Conservation (phyloP, 164 flowering plant genomes). For the Tinospora cordifolia region DNA sequence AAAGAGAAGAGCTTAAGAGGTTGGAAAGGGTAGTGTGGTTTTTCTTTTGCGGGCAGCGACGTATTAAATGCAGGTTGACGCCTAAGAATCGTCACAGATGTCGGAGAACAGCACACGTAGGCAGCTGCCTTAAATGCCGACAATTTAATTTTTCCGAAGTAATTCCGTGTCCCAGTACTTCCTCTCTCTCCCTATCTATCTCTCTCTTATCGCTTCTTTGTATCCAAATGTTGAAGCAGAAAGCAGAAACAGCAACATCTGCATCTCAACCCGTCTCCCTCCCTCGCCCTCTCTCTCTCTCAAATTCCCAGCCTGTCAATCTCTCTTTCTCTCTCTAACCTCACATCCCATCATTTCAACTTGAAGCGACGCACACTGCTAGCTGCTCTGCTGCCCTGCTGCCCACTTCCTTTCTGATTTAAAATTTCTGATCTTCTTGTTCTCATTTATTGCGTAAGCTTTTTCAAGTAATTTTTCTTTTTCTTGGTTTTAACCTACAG, state of each 20-base stretch:
- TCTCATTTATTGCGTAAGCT: background rate
- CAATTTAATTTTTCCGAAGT: conserved; percentile 19
- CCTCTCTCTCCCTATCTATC: background rate
- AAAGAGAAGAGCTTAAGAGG: background rate
- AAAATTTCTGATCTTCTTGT: background rate
- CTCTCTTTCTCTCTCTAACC: background rate
- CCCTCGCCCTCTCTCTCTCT: conserved; percentile 3
- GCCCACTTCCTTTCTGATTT: background rate
- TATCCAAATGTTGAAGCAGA: conserved; percentile 16
- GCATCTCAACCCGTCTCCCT: background rate
- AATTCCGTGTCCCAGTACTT: conserved; percentile 12
- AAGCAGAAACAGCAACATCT: no score
- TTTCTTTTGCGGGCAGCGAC: conserved; percentile 3
- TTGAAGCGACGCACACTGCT: background rate
- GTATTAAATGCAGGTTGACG: conserved; percentile 19
- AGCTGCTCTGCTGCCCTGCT: no score
- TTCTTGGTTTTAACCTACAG: background rate
- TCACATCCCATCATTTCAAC: conserved; percentile 5
- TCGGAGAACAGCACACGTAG: conserved; percentile 20
- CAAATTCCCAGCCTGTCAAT: conserved; percentile 5
- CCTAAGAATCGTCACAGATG: conserved; percentile 16
- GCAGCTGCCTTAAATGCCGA: conserved; percentile 27
- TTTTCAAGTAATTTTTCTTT: background rate
- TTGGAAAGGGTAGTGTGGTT: background rate
- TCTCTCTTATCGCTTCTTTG: conserved; percentile 2